phyloP scores from a whole-genome alignment of 495 filamentous ascomycete species.

The Thermothielavioides terrestris region DNA sequence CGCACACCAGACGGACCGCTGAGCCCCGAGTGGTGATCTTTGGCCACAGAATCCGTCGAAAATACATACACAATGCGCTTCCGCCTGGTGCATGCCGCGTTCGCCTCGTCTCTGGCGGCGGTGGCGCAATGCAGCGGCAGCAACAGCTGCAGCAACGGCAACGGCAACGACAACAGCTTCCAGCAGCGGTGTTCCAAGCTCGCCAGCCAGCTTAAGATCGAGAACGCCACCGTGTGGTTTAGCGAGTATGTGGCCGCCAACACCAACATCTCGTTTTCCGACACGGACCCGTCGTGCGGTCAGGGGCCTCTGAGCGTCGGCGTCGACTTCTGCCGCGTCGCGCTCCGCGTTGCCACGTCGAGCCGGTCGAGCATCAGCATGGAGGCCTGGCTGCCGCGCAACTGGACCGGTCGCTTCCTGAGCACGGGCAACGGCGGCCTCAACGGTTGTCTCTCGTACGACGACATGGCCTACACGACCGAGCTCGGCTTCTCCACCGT shows the following conservation, averaged over 20 bases:
- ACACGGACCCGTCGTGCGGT: neutral
- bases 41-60: too few relatives aligned
- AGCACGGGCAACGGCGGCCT: conserved; percentile 1
- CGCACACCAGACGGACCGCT: too few relatives aligned
- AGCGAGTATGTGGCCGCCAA: neutral
- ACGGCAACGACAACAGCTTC: too few relatives aligned
- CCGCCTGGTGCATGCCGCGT: neutral
- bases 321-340: conserved; percentile 2
- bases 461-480: neutral
- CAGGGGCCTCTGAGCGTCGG: neutral
- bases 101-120: neutral
- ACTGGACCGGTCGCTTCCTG: conserved; percentile 3
- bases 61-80: neutral
- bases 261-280: neutral
- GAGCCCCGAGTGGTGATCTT: too few relatives aligned
- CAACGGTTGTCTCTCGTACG: neutral
- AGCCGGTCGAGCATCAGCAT: conserved; percentile 1
- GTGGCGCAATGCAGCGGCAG: neutral
- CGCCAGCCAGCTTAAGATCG: neutral
- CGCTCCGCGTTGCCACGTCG: neutral
- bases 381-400: neutral
- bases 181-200: conserved; percentile 1
- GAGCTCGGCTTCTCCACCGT: neutral
- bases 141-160: too few relatives aligned
- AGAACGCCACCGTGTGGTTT: neutral